Percentiles rank a stretch among this genome's conserved stretches.
These are phyloP conservation scores for Plasmopara viticola DNA, from an alignment of 352 stramenopile genomes.

Conservation along the genomic window DNA sequence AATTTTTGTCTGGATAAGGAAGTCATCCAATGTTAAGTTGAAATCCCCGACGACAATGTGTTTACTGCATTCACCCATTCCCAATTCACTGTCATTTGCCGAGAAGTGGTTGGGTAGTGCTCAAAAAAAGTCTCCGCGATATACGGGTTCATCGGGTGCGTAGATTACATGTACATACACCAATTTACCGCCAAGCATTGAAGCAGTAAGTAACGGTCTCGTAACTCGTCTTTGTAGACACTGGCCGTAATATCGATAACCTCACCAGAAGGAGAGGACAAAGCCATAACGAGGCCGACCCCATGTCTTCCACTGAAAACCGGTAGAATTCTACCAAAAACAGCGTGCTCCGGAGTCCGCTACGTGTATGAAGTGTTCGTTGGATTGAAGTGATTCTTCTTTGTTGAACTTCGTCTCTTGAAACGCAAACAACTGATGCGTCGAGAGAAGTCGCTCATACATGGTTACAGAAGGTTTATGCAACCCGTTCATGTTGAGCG, in stretches of 20 bases:
- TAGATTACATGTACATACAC: not conserved
- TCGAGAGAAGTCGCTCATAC: not conserved
- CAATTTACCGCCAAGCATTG: not conserved
- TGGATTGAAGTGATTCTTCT: not conserved
- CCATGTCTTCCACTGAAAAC: not conserved
- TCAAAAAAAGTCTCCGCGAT: not conserved
- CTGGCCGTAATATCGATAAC: not conserved
- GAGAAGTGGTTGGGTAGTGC: not conserved
- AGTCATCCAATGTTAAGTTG: not conserved
- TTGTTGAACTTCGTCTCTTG: not conserved
- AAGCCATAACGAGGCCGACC: not conserved
- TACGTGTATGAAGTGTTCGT: not conserved
- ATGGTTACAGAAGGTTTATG: not conserved
- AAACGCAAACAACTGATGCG: slow-evolving; percentile 3
- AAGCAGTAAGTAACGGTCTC: not conserved
- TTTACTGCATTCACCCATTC: not conserved
- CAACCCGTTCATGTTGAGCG: too few species aligned
- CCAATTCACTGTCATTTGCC: not conserved
- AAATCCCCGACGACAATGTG: not conserved
- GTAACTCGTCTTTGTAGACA: not conserved
- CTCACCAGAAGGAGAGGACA: not conserved
- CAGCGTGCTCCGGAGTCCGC: not conserved
- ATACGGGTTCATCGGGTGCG: not conserved
- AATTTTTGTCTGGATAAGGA: not conserved
- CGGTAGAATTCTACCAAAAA: not conserved